Base-by-base conservation (phyloP, 2,329 filamentous ascomycete genomes). In the Hypoxylon sp. region DNA sequence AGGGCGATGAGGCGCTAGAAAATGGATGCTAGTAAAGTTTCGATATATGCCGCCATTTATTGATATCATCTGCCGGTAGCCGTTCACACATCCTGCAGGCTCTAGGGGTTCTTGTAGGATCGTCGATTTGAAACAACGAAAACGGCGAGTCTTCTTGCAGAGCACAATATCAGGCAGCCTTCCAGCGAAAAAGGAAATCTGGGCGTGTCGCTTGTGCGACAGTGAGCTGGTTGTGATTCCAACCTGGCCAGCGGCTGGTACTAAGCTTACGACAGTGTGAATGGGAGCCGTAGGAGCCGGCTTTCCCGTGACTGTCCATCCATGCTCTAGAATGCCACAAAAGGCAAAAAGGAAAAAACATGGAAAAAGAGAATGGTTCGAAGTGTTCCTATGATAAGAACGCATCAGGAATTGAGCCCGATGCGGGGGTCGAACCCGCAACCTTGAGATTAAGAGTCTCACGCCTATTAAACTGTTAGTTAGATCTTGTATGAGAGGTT, bases 371-470 rank as follows among this genome's bases (percentile, higher is more conserved):
- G 51, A 30, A 30, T 18, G 26, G 38, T 57, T 66, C 59, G 60
- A 63, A 45, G 7, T 54, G 63, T 57, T 56, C 55, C 62, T 64
- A 55, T 20, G 2, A 54, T 57, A 57, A 55, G 53, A 53, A 66
- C 56, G 76, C 77, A 78, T 78, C 75, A 72, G 78, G 78, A 79
- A 76, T 80, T 79, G 77, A 81, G 79, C 79, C 79, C 79, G 73
- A 80, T 78, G 81, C 80, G 81, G 82, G 82, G 81, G 80, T 83
- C 81, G 79, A 77, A 76, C 74, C 73, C 73, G 72, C 73, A 74
- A 73, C 73, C 72, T 75, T 75, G 72, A 75, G 73, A 85, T 84
- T 82, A 82, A 82, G 87, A 89, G 87, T 89, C 87, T 88, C 84
- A 89, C 87, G 87, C 87, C 40, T 56, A n/a, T 36, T 2, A 4